These are phyloP conservation scores for Vitis rotundifolia DNA, from an alignment of 164 flowering plant genomes.

Conservation along the genomic window DNA sequence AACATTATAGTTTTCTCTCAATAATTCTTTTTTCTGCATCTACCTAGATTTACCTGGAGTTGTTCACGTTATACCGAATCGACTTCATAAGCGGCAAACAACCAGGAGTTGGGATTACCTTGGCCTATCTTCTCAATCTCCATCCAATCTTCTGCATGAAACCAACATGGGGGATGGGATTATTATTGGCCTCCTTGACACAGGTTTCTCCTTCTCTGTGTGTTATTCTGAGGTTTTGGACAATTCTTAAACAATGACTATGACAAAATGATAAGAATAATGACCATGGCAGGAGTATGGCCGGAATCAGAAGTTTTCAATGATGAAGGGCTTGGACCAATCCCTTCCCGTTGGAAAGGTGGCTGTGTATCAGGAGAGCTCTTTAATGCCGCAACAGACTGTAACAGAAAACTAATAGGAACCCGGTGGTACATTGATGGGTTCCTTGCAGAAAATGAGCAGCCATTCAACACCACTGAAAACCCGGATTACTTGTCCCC, in stretches of 20 bases:
- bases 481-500: constrained; percentile 29
- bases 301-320: constrained; percentile 43
- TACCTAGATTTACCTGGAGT: constrained; percentile 41
- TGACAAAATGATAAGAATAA: too few relatives aligned
- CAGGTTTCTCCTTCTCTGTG: constrained; percentile 31
- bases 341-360: constrained; percentile 53
- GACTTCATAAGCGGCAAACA: constrained; percentile 38
- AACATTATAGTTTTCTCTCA: background rate
- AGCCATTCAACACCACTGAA: constrained; percentile 12
- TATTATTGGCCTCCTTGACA: constrained; percentile 49
- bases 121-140: constrained; percentile 26
- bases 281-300: constrained; percentile 38
- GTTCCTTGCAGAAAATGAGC: constrained; percentile 16
- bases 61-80: constrained; percentile 35
- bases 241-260: background rate
- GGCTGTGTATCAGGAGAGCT: constrained; percentile 31
- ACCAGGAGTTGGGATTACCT: constrained; percentile 64
- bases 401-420: constrained; percentile 45
- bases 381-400: constrained; percentile 27
- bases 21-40: too few relatives aligned
- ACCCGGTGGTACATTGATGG: constrained; percentile 35
- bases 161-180: constrained; percentile 38
- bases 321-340: constrained; percentile 38
- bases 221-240: background rate
- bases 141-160: constrained; percentile 20